phyloP scores from a whole-genome alignment of 2,329 filamentous ascomycete species.

The Trichoderma oligosporum region DNA sequence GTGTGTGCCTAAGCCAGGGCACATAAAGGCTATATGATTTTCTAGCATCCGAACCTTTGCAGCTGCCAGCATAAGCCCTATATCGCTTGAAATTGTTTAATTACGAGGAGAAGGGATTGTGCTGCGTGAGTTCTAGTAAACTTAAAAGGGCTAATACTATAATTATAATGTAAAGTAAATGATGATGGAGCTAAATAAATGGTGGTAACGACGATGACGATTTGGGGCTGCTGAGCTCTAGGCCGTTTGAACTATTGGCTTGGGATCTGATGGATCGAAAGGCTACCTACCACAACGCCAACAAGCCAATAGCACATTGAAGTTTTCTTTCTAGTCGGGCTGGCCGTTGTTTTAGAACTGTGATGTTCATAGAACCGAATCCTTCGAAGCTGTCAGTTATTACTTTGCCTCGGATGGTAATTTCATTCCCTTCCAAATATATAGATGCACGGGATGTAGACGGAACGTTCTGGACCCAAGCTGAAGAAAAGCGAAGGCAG shows the following conservation, averaged over 20 bases:
- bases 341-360: neutral
- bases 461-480: neutral
- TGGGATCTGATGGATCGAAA: too few species aligned
- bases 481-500: too few species aligned
- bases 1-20: too few species aligned
- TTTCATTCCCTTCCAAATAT: neutral
- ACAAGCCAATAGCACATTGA: neutral
- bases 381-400: neutral
- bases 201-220: neutral
- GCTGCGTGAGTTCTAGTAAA: neutral
- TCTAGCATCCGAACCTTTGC: too few species aligned
- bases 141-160: neutral
- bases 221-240: too few species aligned
- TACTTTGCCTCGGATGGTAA: neutral
- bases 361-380: neutral
- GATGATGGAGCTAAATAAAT: too few species aligned
- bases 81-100: neutral
- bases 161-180: neutral
- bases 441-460: neutral
- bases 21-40: too few species aligned
- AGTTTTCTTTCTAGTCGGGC: neutral
- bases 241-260: neutral
- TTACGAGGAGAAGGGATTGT: neutral
- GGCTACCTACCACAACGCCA: neutral
- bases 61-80: conserved; percentile 8